Conservation (phyloP, 495 filamentous ascomycete genomes). For the Tuber melanosporum region DNA sequence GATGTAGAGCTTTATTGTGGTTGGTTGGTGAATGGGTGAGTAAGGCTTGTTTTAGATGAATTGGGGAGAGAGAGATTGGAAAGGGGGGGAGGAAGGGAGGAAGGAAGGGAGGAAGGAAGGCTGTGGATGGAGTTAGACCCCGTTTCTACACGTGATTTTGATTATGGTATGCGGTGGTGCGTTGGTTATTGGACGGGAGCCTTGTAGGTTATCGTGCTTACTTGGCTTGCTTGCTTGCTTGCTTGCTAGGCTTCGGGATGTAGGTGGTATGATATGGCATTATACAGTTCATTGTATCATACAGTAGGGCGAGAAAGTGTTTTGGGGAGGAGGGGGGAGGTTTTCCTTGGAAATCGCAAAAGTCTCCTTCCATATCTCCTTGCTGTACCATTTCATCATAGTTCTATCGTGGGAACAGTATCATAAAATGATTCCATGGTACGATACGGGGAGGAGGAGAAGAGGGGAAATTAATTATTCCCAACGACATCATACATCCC, state of each 20-base stretch:
- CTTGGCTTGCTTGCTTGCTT: no score
- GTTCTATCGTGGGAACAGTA: background rate
- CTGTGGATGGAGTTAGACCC: background rate
- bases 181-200: background rate
- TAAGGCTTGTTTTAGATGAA: background rate
- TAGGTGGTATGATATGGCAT: background rate
- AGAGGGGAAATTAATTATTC: background rate
- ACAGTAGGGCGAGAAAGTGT: background rate
- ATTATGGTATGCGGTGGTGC: background rate
- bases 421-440: background rate
- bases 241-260: no score
- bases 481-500: background rate
- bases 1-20: background rate
- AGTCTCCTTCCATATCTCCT: background rate
- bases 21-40: background rate
- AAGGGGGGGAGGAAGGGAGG: background rate
- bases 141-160: background rate
- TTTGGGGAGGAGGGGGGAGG: no score
- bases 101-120: background rate
- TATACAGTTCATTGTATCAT: background rate
- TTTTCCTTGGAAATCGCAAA: background rate
- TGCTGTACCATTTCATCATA: background rate
- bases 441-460: background rate
- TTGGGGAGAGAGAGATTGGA: background rate
- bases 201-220: background rate